Percentiles rank a stretch among this genome's conserved stretches.
These are phyloP conservation scores for Moesziomyces sp. DNA, from an alignment of 1,284 basidiomycete species.

Conservation along the genomic window DNA sequence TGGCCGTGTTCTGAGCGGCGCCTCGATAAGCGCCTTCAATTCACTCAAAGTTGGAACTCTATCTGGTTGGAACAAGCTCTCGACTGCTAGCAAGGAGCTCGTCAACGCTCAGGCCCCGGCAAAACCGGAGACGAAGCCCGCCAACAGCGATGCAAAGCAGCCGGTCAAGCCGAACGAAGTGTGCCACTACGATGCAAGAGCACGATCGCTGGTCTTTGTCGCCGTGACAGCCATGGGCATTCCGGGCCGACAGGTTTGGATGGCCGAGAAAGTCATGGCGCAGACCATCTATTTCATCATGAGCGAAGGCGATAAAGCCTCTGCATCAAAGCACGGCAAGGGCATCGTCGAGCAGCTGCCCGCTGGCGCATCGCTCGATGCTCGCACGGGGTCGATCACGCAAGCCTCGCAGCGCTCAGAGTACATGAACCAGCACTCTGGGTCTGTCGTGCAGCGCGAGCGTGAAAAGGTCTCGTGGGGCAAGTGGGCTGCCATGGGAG, in stretches of 20 bases:
- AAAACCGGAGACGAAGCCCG: conserved; percentile 1
- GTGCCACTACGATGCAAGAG: conserved; percentile 61
- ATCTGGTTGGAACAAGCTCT: conserved; percentile 39
- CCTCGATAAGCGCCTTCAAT: conserved; percentile 36
- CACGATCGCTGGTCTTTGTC: conserved; percentile 58
- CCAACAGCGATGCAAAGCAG: conserved; percentile 13
- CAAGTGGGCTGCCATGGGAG: conserved; percentile 57
- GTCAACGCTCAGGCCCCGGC: conserved; percentile 9
- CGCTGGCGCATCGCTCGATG: conserved; percentile 39
- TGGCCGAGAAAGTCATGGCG: conserved; percentile 60
- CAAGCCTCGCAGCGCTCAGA: conserved; percentile 42
- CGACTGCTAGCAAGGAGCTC: conserved; percentile 39
- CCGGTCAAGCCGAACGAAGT: conserved; percentile 60
- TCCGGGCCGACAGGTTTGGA: conserved; percentile 37
- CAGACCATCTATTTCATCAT: conserved; percentile 63
- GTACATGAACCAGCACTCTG: conserved; percentile 60
- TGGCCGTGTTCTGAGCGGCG: conserved; percentile 26
- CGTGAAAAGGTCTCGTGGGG: conserved; percentile 56
- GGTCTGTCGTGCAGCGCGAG: conserved; percentile 47
- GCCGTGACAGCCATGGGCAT: conserved; percentile 56
- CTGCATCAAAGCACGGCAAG: conserved; percentile 44
- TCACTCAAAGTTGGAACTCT: conserved; percentile 39
- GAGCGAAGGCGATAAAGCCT: conserved; percentile 44
- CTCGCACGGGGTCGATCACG: conserved; percentile 32
- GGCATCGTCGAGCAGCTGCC: conserved; percentile 50